Percentiles rank a stretch among this genome's conserved stretches.
Evolutionary conservation across 2,329 filamentous ascomycete genomes (phyloP).

Genomic region (Epichloe sibirici): DNA sequence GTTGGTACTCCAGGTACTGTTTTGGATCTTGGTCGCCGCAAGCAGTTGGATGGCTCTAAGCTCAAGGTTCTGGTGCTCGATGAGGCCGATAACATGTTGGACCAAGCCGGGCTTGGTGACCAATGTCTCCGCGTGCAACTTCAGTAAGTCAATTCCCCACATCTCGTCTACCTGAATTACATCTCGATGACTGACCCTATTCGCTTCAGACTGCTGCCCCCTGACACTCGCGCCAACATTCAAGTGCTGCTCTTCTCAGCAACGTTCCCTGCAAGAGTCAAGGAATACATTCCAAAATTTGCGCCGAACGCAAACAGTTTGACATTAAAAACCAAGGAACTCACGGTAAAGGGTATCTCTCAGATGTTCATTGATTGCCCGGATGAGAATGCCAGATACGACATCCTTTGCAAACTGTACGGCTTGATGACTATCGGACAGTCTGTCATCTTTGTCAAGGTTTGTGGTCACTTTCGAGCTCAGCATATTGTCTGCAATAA

Average conservation of each 20-base stretch:
- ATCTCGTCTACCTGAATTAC: not conserved
- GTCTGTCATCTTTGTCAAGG: slow-evolving; percentile 95
- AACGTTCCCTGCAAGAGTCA: slow-evolving; percentile 78
- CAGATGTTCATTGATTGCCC: slow-evolving; percentile 96
- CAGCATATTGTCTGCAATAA: not conserved
- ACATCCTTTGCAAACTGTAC: slow-evolving; percentile 82
- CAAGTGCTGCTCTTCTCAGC: slow-evolving; percentile 94
- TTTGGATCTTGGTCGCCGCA: slow-evolving; percentile 70
- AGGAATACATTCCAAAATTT: slow-evolving; percentile 71
- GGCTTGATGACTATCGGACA: slow-evolving; percentile 93
- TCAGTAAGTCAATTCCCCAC: slow-evolving; percentile 31
- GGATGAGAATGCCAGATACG: slow-evolving; percentile 71
- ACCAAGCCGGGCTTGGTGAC: slow-evolving; percentile 87
- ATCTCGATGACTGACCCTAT: slow-evolving; percentile 1
- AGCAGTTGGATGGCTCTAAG: slow-evolving; percentile 57
- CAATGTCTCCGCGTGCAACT: slow-evolving; percentile 83
- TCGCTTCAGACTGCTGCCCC: slow-evolving; percentile 39
- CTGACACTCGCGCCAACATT: slow-evolving; percentile 45
- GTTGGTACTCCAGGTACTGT: slow-evolving; percentile 92
- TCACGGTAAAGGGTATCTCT: slow-evolving; percentile 93
- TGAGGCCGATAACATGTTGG: slow-evolving; percentile 98
- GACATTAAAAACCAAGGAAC: slow-evolving; percentile 76
- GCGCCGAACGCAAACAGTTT: slow-evolving; percentile 79
- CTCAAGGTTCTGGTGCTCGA: slow-evolving; percentile 83
- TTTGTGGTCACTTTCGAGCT: slow-evolving; percentile 24